Conservation (phyloP, 164 flowering plant genomes). For the Euptelea pleiosperma region DNA sequence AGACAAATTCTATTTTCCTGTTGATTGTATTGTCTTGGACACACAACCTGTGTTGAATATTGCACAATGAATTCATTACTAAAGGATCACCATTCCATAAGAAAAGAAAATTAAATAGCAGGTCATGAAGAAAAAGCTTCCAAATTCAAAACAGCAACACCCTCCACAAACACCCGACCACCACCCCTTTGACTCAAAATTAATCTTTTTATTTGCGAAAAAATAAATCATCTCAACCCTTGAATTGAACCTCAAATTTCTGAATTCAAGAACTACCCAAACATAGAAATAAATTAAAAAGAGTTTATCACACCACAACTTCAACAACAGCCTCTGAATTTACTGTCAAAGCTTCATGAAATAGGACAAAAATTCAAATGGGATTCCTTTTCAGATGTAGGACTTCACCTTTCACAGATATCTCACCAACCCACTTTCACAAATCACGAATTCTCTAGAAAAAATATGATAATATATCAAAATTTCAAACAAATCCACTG, state of each 20-base stretch:
- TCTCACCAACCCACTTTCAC: constrained; percentile 8
- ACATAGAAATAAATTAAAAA: background rate
- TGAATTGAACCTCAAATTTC: background rate
- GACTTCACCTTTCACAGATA: constrained; percentile 3
- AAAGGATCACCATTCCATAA: too few relatives aligned
- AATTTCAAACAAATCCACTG: background rate
- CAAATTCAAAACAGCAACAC: too few relatives aligned
- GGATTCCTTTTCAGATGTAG: background rate
- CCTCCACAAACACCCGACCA: too few relatives aligned
- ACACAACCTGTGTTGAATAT: too few relatives aligned
- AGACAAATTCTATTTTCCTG: too few relatives aligned
- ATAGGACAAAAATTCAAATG: background rate
- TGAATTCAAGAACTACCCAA: background rate
- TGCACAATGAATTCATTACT: background rate
- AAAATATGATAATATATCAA: background rate
- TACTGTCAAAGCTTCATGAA: background rate
- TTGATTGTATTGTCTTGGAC: too few relatives aligned
- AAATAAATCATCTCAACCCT: too few relatives aligned
- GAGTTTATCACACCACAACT: too few relatives aligned
- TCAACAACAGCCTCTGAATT: background rate
- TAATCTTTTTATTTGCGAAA: too few relatives aligned
- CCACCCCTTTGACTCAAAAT: too few relatives aligned
- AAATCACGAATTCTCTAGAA: constrained; percentile 1
- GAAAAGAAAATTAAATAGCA: too few relatives aligned
- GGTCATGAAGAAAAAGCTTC: too few relatives aligned